Percentiles rank a stretch among this genome's conserved stretches.
Conservation (phyloP, 306 rosid genomes). For the Rosa lucieae region DNA sequence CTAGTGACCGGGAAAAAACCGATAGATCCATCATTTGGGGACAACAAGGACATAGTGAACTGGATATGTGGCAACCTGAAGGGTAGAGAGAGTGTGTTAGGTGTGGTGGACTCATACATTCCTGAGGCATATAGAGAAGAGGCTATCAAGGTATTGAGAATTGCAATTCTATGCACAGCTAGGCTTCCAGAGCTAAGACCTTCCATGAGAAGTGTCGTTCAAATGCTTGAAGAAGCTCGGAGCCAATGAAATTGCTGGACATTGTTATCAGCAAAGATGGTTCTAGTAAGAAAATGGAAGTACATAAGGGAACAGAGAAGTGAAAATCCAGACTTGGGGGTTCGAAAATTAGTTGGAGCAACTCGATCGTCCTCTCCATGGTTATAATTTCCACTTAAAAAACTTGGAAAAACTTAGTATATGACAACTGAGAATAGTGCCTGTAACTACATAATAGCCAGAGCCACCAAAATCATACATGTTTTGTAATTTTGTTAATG, state of each 20-base stretch:
- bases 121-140: conserved; percentile 58
- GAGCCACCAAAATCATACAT: not conserved
- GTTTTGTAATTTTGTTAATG: not conserved
- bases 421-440: conserved; percentile 6
- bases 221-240: conserved; percentile 72
- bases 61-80: conserved; percentile 64
- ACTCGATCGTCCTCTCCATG: not conserved
- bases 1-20: conserved; percentile 80
- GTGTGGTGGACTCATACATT: conserved; percentile 57
- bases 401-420: not conserved
- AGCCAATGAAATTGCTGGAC: conserved; percentile 52
- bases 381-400: not conserved
- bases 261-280: conserved; percentile 62
- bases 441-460: conserved; percentile 5
- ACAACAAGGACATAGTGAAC: conserved; percentile 69
- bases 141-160: conserved; percentile 61
- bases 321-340: not conserved
- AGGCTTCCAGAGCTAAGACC: conserved; percentile 70
- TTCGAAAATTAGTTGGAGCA: not conserved
- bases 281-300: conserved; percentile 25
- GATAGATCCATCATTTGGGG: conserved; percentile 72
- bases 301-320: conserved; percentile 18
- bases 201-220: conserved; percentile 83
- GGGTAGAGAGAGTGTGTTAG: conserved; percentile 45
- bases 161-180: conserved; percentile 66